These are phyloP conservation scores for Nigrograna mackinnonii DNA, from an alignment of 2,329 filamentous ascomycete genomes.

Conservation along the genomic window DNA sequence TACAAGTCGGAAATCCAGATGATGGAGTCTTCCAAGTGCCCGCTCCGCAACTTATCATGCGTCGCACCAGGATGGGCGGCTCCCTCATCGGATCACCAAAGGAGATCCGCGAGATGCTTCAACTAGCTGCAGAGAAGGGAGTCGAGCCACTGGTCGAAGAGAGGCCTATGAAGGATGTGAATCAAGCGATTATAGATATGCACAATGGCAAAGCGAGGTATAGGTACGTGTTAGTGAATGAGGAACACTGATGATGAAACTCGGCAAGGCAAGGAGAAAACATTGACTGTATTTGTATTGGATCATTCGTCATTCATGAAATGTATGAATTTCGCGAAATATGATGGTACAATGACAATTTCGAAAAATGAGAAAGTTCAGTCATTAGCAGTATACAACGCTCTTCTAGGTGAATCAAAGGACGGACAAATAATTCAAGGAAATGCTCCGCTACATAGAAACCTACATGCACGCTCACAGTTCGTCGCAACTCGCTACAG, in stretches of 20 bases:
- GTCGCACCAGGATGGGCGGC: slow-evolving; percentile 65
- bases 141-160: slow-evolving; percentile 47
- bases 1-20: slow-evolving; percentile 71
- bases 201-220: slow-evolving; percentile 46
- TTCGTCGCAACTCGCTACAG: too few relatives aligned
- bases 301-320: too few relatives aligned
- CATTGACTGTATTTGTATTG: too few relatives aligned
- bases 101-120: slow-evolving; percentile 60
- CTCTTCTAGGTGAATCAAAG: too few relatives aligned
- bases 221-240: slow-evolving; percentile 38
- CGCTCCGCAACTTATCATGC: slow-evolving; percentile 55
- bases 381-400: too few relatives aligned
- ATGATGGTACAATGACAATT: too few relatives aligned
- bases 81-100: slow-evolving; percentile 66
- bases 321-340: too few relatives aligned
- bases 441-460: too few relatives aligned
- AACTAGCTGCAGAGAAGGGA: slow-evolving; percentile 43
- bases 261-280: too few relatives aligned
- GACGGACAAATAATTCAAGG: too few relatives aligned
- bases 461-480: too few relatives aligned
- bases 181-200: slow-evolving; percentile 42
- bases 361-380: too few relatives aligned
- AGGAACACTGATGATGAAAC: not conserved
- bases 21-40: slow-evolving; percentile 54
- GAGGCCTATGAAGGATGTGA: slow-evolving; percentile 43